Evolutionary conservation across 129 eudicot genomes (phyloP), one percentile per base, ranked within the genome.

Genomic region (Chrysanthemum makinoi): DNA sequence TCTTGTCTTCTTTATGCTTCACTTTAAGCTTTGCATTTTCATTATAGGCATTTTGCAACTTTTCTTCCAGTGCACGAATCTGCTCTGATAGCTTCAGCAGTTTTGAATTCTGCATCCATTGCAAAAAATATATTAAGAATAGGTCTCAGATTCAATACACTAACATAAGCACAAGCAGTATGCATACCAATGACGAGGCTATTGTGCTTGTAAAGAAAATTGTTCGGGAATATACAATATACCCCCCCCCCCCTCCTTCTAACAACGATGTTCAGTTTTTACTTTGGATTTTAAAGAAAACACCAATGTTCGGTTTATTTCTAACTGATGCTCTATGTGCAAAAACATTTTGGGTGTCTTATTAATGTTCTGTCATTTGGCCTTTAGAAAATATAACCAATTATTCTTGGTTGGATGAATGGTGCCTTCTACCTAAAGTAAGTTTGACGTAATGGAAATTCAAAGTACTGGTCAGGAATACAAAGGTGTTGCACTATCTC

Each of bases 21-120:
- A 88, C 96, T 80, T 86, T 90, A 44, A 90, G 88, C 86, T 86
- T 86, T 33, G 99, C 91, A 83, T 90, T 95, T 80, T 95, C 97
- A 77, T 95, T 90, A 76, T 80, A 86, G 55, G 91, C 96, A 67
- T 66, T 75, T 71, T 84, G 94, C 69, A 95, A 79, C 74, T 95
- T 95, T 69, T 86, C 97, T 81, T 95, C 99, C 79, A 95, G 80
- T 20, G 63, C 72, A 68, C 26, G 79, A 72, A 90, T 82, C 70
- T 85, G 83, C 73, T 95, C 99, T 9, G 89, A 70, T 65, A 89
- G 69, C 50, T 88, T 88, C 83, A 81, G 88, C 75, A 95, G 79
- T 86, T 95, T 95, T 62, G 85, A 80, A 57, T 88, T 90, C 99
- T 95, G 86, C 80, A 88, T 28, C 51, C 68, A 39, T 52, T 57